Percentiles rank a stretch among this genome's conserved stretches.
Evolutionary conservation across 2,329 filamentous ascomycete species (phyloP).

Genomic region (Periconia macrospinosa): DNA sequence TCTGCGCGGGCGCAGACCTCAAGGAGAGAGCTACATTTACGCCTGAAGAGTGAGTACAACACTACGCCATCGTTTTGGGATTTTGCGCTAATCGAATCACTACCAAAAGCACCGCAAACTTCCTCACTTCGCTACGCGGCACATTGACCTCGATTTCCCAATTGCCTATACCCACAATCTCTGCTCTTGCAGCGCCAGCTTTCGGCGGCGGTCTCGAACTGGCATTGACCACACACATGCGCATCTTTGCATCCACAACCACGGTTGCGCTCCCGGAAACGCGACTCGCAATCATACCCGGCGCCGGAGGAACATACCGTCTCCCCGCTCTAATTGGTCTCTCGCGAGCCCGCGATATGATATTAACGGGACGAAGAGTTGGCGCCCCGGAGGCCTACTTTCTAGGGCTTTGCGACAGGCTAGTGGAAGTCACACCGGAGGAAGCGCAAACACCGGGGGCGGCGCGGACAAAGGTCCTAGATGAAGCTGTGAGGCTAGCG

Average conservation of each 20-base stretch:
- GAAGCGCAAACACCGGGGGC: constrained; percentile 52
- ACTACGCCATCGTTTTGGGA: neutral
- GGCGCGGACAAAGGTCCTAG: constrained; percentile 69
- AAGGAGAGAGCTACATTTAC: constrained; percentile 83
- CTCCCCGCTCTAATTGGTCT: constrained; percentile 81
- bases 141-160: constrained; percentile 74
- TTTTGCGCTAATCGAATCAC: constrained; percentile 1
- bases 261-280: constrained; percentile 87
- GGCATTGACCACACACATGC: constrained; percentile 84
- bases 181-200: constrained; percentile 80
- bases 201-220: constrained; percentile 94
- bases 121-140: constrained; percentile 73
- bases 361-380: constrained; percentile 87
- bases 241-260: constrained; percentile 80
- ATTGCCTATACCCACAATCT: constrained; percentile 87
- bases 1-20: constrained; percentile 93
- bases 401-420: constrained; percentile 83
- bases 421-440: constrained; percentile 75
- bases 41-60: constrained; percentile 67
- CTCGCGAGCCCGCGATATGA: constrained; percentile 80
- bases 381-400: constrained; percentile 85
- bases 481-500: constrained; percentile 77
- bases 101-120: constrained; percentile 68
- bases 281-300: constrained; percentile 88
- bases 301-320: constrained; percentile 88